Evolutionary conservation across 176 grass and related monocot genomes (phyloP), one percentile per base, ranked within the genome.

Genomic region (Pontederia crassipes): DNA sequence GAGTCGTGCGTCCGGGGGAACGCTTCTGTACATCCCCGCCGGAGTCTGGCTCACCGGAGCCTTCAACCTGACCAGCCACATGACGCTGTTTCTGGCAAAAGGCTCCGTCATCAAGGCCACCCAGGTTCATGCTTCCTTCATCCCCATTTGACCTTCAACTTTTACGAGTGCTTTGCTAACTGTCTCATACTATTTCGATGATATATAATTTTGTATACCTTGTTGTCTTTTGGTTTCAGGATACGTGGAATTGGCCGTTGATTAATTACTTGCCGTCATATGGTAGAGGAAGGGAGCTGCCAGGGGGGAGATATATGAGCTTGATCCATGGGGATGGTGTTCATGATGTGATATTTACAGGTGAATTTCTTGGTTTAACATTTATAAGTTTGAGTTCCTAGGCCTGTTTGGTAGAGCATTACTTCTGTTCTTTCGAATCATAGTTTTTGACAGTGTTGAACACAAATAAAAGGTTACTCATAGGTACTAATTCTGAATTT

Each of bases 301-400:
- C 92, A 0, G 92, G 92, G 2, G 79, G 74, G 28, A 84, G 92
- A 78, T 97, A 97, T 69, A 76, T 85, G 24, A 97, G 92, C 61
- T 80, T 97, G 40, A 85, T 97, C 66, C 92, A 97, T 81, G 92
- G 84, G 74, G 79, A 66, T 71, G 80, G 69, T 4, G 69, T 97
- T 58, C 72, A 81, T 47, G 92, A 97, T 79, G 92, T 97, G 62
- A 81, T 97, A 49, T 88, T 97, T 55, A 88, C 87, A 88, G 92
- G 92, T 82, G 3, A 15, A 50, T 17, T 12, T 50, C 10, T 27
- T 28, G 24, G 26, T 12, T 59, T 20, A 40, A 27, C 0, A 10
- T 9, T 28, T 65, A 8, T 5, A 14, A 27, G 0, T 50, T 5
- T 49, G 46, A 2, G 24, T 12, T 11, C 47, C 4, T 20, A 12